Percentiles rank a stretch among this genome's conserved stretches.
Evolutionary conservation across 805 yeast species (phyloP).

Genomic region (Candida glaebosa): DNA sequence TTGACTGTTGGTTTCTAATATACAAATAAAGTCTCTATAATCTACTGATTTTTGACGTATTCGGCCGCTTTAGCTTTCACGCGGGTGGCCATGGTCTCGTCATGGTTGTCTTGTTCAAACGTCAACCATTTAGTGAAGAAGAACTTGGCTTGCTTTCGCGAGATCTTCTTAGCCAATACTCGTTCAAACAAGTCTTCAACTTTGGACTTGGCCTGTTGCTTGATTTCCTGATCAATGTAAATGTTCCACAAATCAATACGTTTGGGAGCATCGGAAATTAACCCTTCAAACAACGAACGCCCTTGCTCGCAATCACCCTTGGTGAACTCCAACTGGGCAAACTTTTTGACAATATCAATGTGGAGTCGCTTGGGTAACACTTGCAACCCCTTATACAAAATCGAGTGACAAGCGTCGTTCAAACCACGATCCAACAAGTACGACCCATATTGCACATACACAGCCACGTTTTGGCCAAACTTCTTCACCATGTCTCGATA

Average conservation of each 20-base stretch:
- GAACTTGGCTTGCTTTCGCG: constrained; percentile 88
- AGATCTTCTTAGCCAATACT: constrained; percentile 60
- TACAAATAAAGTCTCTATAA: constrained; percentile 2
- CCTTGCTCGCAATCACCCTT: constrained; percentile 94
- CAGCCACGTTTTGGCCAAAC: constrained; percentile 67
- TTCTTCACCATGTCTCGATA: constrained; percentile 67
- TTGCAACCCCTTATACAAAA: constrained; percentile 72
- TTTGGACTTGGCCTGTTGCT: constrained; percentile 58
- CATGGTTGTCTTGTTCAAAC: constrained; percentile 68
- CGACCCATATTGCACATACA: constrained; percentile 83
- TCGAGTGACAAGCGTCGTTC: constrained; percentile 61
- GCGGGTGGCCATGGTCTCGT: constrained; percentile 68
- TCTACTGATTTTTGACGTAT: constrained; percentile 43
- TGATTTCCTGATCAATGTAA: constrained; percentile 89
- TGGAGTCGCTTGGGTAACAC: constrained; percentile 69
- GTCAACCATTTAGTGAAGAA: constrained; percentile 91
- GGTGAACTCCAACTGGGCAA: constrained; percentile 81
- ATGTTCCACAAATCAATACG: constrained; percentile 94
- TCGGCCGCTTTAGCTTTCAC: constrained; percentile 91
- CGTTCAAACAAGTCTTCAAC: constrained; percentile 83
- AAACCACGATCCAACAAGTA: constrained; percentile 61
- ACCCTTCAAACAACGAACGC: constrained; percentile 90
- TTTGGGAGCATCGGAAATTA: constrained; percentile 84
- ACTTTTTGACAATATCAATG: constrained; percentile 78
- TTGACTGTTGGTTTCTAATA: no score